These are phyloP conservation scores for Pseudogymnoascus sp. DNA, from an alignment of 2,329 filamentous ascomycete species.

Conservation along the genomic window DNA sequence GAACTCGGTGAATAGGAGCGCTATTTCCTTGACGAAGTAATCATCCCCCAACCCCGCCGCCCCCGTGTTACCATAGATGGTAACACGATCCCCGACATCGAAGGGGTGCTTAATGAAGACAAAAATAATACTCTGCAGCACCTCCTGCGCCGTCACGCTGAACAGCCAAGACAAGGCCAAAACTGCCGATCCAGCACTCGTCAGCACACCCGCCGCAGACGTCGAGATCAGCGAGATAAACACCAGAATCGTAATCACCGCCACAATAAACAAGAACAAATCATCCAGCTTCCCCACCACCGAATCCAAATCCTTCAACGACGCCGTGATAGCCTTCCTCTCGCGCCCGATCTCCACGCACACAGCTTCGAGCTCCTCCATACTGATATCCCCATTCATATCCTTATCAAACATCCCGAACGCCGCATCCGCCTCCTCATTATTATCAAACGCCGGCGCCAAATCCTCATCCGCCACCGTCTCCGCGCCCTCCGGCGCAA, in stretches of 20 bases:
- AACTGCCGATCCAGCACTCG: slow-evolving; percentile 79
- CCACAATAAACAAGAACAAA: slow-evolving; percentile 80
- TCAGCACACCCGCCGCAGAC: slow-evolving; percentile 84
- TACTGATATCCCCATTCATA: slow-evolving; percentile 90
- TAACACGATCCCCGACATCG: slow-evolving; percentile 89
- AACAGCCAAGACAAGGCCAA: slow-evolving; percentile 89
- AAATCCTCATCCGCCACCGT: slow-evolving; percentile 74
- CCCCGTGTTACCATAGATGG: slow-evolving; percentile 84
- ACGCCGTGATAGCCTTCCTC: slow-evolving; percentile 90
- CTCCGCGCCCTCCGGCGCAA: slow-evolving; percentile 66
- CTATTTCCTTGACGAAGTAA: slow-evolving; percentile 93
- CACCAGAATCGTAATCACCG: slow-evolving; percentile 73
- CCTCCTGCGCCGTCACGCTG: slow-evolving; percentile 87
- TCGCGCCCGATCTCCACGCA: slow-evolving; percentile 92
- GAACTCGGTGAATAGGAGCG: slow-evolving; percentile 89
- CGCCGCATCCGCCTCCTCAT: slow-evolving; percentile 81
- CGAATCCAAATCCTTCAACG: slow-evolving; percentile 88
- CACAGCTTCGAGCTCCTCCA: slow-evolving; percentile 88
- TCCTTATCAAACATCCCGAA: slow-evolving; percentile 95
- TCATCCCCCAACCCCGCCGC: slow-evolving; percentile 74
- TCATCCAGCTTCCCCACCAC: slow-evolving; percentile 85
- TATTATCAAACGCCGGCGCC: slow-evolving; percentile 67
- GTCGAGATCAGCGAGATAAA: slow-evolving; percentile 85
- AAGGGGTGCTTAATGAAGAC: slow-evolving; percentile 97
- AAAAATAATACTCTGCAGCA: slow-evolving; percentile 87